phyloP scores from a whole-genome alignment of 495 filamentous ascomycete genomes.

The Annulohypoxylon maeteangense region DNA sequence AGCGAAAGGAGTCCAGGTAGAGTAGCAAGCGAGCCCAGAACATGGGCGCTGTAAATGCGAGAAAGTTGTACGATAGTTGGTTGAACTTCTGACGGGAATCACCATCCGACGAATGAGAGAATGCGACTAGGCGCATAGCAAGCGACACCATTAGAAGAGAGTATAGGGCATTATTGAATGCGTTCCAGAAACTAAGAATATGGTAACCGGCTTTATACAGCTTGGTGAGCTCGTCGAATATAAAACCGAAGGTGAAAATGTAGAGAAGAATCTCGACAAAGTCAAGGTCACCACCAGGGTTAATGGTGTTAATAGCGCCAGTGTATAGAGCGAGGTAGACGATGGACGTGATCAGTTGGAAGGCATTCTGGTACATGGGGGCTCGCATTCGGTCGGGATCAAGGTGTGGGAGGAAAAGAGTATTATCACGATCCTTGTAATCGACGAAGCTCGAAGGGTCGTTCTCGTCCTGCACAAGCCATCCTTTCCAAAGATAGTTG shows the following conservation, averaged over 20 bases:
- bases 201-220: conserved; percentile 91
- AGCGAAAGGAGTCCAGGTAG: conserved; percentile 91
- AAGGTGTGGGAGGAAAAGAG: conserved; percentile 79
- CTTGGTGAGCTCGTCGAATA: conserved; percentile 86
- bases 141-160: conserved; percentile 79
- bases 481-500: conserved; percentile 90
- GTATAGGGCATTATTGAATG: conserved; percentile 89
- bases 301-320: conserved; percentile 90
- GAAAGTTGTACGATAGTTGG: conserved; percentile 87
- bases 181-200: conserved; percentile 95
- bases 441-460: conserved; percentile 87
- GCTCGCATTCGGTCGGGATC: conserved; percentile 94
- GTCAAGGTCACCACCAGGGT: conserved; percentile 79
- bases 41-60: conserved; percentile 92
- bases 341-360: conserved; percentile 85
- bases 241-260: conserved; percentile 90
- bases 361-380: conserved; percentile 89
- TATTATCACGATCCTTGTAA: conserved; percentile 80
- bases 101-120: conserved; percentile 65
- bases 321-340: conserved; percentile 88
- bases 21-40: conserved; percentile 95
- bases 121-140: conserved; percentile 77
- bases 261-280: conserved; percentile 87
- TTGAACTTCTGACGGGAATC: conserved; percentile 75
- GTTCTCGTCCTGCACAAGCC: conserved; percentile 93